These are phyloP conservation scores for Westerdykella aurantiaca DNA, from an alignment of 2,329 filamentous ascomycete species.

Conservation along the genomic window DNA sequence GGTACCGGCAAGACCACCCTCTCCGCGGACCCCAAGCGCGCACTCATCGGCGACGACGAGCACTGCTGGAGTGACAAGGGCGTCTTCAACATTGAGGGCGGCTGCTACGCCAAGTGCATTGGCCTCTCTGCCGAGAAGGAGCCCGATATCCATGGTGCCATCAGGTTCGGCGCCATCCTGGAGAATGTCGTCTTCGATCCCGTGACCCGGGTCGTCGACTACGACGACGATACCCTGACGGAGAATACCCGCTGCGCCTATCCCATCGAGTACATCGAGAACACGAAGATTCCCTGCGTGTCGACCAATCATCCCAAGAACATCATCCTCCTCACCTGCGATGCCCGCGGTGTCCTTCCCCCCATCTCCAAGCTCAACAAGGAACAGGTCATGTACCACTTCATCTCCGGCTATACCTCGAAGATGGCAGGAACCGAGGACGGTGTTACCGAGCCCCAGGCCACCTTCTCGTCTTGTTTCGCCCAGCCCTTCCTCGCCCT, in stretches of 20 bases:
- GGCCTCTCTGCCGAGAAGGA: conserved; percentile 98
- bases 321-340: conserved; percentile 97
- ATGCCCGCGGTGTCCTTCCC: conserved; percentile 92
- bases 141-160: conserved; percentile 93
- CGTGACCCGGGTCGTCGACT: conserved; percentile 82
- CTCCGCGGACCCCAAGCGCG: conserved; percentile 92
- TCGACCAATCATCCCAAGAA: conserved; percentile 85
- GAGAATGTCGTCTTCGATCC: conserved; percentile 99
- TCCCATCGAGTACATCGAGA: conserved; percentile 97
- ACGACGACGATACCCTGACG: conserved; percentile 88
- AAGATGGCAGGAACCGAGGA: conserved; percentile 99
- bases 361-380: conserved; percentile 95
- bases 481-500: conserved; percentile 98
- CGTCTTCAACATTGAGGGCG: conserved; percentile 99
- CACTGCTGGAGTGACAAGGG: conserved; percentile 98
- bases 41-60: conserved; percentile 96
- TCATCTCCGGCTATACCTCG: conserved; percentile 99
- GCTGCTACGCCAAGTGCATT: conserved; percentile 98
- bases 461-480: conserved; percentile 98
- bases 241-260: conserved; percentile 99
- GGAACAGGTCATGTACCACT: conserved; percentile 99
- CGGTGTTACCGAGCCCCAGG: conserved; percentile 92
- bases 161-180: conserved; percentile 92
- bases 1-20: conserved; percentile 98
- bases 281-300: conserved; percentile 97